Percentiles rank a stretch among this genome's conserved stretches.
Evolutionary conservation across 768 basidiomycete genomes (phyloP).

Genomic region (Calocybe cyanea): DNA sequence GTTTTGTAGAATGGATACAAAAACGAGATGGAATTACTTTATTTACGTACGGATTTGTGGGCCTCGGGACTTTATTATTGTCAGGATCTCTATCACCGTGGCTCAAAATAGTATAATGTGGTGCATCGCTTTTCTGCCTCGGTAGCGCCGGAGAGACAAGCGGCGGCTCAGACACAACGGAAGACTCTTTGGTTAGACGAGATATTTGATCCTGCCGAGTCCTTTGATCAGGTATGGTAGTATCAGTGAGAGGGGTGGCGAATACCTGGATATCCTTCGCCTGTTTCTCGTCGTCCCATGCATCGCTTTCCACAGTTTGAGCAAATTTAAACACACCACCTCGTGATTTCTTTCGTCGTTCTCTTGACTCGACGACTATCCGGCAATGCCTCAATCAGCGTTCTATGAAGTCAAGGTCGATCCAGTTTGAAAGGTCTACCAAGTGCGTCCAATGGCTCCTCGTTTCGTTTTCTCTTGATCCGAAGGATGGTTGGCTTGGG

Average conservation of each 20-base stretch:
- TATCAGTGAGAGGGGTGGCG: background rate
- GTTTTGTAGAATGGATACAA: too few species aligned
- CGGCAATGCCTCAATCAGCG: constrained; percentile 12
- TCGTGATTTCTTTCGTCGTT: constrained; percentile 60
- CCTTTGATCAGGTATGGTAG: background rate
- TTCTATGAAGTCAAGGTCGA: constrained; percentile 9
- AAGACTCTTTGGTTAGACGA: constrained; percentile 41
- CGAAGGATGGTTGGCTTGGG: constrained; percentile 62
- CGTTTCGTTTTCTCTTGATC: constrained; percentile 79
- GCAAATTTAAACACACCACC: constrained; percentile 77
- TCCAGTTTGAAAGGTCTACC: constrained; percentile 38
- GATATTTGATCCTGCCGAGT: constrained; percentile 52
- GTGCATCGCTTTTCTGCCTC: constrained; percentile 32
- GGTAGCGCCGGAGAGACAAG: constrained; percentile 12
- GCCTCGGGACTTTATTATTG: constrained; percentile 21
- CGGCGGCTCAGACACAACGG: constrained; percentile 17
- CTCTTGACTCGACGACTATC: constrained; percentile 49
- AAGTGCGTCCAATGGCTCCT: constrained; percentile 79
- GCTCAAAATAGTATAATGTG: constrained; percentile 51
- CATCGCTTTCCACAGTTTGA: constrained; percentile 67
- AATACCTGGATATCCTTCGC: constrained; percentile 63
- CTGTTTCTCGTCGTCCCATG: constrained; percentile 58
- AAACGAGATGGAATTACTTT: background rate
- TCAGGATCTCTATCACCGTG: constrained; percentile 17
- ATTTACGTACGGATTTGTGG: constrained; percentile 37